Base-by-base conservation (phyloP, 2,329 filamentous ascomycete species). In the Fusarium verticillioides region DNA sequence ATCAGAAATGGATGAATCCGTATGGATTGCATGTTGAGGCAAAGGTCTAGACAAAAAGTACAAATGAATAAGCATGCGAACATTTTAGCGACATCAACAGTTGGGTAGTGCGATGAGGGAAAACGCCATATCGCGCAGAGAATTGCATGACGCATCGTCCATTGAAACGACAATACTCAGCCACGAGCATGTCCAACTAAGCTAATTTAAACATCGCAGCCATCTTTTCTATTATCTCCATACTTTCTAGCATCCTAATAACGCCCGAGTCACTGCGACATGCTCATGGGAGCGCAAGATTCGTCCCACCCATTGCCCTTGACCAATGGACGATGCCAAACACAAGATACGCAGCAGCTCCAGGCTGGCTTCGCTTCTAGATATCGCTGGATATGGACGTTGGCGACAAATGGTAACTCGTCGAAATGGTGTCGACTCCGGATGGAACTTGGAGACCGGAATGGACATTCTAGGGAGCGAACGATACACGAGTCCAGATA, bases 331-430 rank as follows among this genome's bases (percentile, higher is more conserved):
- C 6, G 4, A 16, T 8, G 34, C 34, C 34, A 36, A 6, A 9
- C 12, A 18, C 13, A 7, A 30, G 44, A 30, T 11, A 30, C 4
- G 19, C 9, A 30, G 26, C 9, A 9, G 44, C 26, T 30, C 9
- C 26, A n/a, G 9, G 19, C 4, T 47, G 19, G 13, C 19, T 11
- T 47, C 13, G 19, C 26, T 2, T 16, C 13, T 2, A 0, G 10
- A 5, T 7, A 28, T 21, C 12, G 26, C 15, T 15, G 9, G 26
- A 1, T 8, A 42, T 16, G 4, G 9, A 30, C 9, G 9, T 30
- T 16, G 19, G 13, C 0, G 0, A 10, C 19, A 16, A 2, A 9
- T n/a, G 7, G 28, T 30, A 3, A 2, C 28, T 3, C 16, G 7
- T 2, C 15, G 9, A 30, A 12, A 30, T 16, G 28, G 1, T 18